Conservation (phyloP, 495 filamentous ascomycete genomes). For the Aspergillus kassunensis region DNA sequence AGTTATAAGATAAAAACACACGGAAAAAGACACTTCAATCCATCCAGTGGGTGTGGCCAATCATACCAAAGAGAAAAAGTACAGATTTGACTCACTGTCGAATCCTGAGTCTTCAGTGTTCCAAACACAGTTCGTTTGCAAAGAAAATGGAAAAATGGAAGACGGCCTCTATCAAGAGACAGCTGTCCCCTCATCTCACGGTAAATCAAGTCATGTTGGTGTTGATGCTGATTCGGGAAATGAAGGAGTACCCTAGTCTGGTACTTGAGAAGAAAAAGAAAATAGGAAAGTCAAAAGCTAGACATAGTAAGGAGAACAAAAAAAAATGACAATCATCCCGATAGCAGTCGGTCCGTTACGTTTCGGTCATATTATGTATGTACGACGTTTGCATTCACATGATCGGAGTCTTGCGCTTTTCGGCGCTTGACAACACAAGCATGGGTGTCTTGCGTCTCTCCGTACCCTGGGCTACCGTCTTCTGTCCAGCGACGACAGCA, state of each 20-base stretch:
- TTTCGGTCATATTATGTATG: constrained; percentile 39
- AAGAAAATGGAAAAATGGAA: constrained; percentile 1
- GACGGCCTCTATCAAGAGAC: not conserved
- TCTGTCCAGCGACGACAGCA: constrained; percentile 46
- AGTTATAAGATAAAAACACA: not conserved
- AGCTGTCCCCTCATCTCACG: constrained; percentile 1
- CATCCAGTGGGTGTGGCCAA: constrained; percentile 11
- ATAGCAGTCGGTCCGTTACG: constrained; percentile 24
- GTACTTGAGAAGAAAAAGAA: constrained; percentile 4
- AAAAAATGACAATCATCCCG: constrained; percentile 19
- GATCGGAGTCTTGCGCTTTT: constrained; percentile 82
- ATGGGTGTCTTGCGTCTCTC: constrained; percentile 77
- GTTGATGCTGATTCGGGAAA: not conserved
- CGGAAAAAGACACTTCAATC: constrained; percentile 10
- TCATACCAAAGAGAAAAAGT: constrained; percentile 5
- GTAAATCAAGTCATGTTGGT: not conserved
- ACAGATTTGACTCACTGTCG: not conserved
- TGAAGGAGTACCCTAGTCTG: not conserved
- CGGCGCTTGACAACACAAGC: constrained; percentile 81
- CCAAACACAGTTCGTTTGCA: constrained; percentile 10
- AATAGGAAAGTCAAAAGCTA: constrained; percentile 5
- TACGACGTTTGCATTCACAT: constrained; percentile 38
- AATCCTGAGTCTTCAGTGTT: constrained; percentile 6
- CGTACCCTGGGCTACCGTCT: constrained; percentile 42
- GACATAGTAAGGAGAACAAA: constrained; percentile 9